Evolutionary conservation across 2,329 filamentous ascomycete species (phyloP), one percentile per base, ranked within the genome.

Genomic region (Pyrenophora graminea): DNA sequence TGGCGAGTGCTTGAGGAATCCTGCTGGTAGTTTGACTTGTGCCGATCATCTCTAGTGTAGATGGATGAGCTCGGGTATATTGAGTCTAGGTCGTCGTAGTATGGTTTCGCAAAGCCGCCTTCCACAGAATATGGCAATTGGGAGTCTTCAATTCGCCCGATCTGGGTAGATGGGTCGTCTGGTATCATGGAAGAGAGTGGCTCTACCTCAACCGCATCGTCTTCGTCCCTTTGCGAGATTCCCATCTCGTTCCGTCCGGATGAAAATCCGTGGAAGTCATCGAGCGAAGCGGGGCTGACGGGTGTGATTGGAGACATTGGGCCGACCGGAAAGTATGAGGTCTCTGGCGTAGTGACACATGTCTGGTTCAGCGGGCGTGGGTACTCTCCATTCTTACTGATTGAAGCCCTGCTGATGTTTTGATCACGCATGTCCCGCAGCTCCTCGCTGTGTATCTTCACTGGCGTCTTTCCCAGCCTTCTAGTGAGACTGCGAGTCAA

Each of bases 21-120:
- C 13, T 63, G 60, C 30, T 59, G 57, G 41, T 63, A 62, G 19
- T 37, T 52, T 17, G 66, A 69, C 13, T 30, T 54, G 5, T 54
- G 56, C 13, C 45, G 54, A 7, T 54, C 62, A 33, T 69, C 67
- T 32, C 45, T 47, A 6, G 67, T 68, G 30, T 72, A 71, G n/a
- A 69, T 44, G 1, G 69, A 72, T 4, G 69, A 72, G 32, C 57
- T 62, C 2, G 61, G 55, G 43, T 69, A 70, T 30, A 70, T 57
- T 2, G 67, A 70, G 15, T 55, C 53, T 5, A 66, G 32, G 15
- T 70, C 64, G 18, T 71, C 68, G 43, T 71, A 69, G 48, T 70
- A 70, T 1, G 64, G 59, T 19, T 50, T 58, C 2, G 51, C 45
- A 9, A 37, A 38, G 1, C 54, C 21, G 19, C 58, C 52, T 7